Base-by-base conservation (phyloP, 768 basidiomycete genomes). In the Naganishia vaughanmartiniae region DNA sequence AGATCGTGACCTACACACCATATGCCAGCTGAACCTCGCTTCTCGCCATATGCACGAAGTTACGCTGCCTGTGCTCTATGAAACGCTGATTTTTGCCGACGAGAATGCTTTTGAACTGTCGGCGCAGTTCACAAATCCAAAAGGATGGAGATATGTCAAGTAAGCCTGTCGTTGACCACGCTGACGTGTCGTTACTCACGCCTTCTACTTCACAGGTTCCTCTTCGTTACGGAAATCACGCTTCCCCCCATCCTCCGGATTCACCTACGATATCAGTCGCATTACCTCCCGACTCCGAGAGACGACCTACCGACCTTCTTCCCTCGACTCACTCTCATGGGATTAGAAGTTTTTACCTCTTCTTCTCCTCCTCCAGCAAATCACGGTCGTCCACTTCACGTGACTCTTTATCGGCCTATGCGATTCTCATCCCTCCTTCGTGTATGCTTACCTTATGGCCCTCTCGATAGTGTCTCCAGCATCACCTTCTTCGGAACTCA, bases 201-300 rank as follows among this genome's bases (percentile, higher is more conserved):
- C n/a, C n/a, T n/a, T n/a, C n/a, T n/a, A n/a, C n/a, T n/a, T n/a
- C n/a, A n/a, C 53, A 54, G 53, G 15, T 24, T 24, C 53, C 11
- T 54, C 11, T 54, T 54, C 53, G 53, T 54, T n/a, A 54, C 53
- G 3, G 53, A 54, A 24, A 54, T 54, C n/a, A 54, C 53, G 7
- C 53, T 54, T 15, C 12, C 53, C 9, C 12, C 53, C 9, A 2
- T 54, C 9, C 53, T 54, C 9, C 53, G 53, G 6, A 15, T 12
- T 9, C 28, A 54, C n/a, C n/a, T 54, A 1, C 53, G n/a, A 1
- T 30, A 54, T 17, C 53, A 54, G 3, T 5, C 53, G 10, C 28
- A 54, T 1, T 2, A 24, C 3, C 11, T 26, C 9, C 15, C 15
- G n/a, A 30, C 4, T 7, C 53, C 53, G 6, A 24, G 15, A 11